Evolutionary conservation across 441 rosid genomes (phyloP).

Genomic region (Adansonia rubrostipa): DNA sequence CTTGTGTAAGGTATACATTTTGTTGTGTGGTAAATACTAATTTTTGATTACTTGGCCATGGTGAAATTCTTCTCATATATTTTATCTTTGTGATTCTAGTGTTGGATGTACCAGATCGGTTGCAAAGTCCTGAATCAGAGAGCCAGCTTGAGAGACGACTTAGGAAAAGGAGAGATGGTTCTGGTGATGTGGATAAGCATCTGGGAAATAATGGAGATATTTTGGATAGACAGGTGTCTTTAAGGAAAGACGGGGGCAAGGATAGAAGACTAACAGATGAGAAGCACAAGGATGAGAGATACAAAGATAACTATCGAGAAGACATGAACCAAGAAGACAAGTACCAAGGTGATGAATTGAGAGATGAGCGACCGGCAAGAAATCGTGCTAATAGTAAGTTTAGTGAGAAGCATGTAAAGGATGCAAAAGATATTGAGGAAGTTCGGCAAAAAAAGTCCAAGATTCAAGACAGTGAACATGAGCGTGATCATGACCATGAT

Average conservation of each 20-base stretch:
- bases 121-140: conserved; percentile 57
- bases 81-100: conserved; percentile 47
- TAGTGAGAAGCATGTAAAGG: conserved; percentile 59
- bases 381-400: conserved; percentile 57
- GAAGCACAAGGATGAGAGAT: conserved; percentile 61
- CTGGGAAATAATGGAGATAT: conserved; percentile 59
- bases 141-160: conserved; percentile 58
- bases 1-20: background rate
- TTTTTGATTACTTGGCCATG: background rate
- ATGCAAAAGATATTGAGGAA: conserved; percentile 46
- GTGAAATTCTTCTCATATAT: conserved; percentile 15
- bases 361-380: conserved; percentile 62
- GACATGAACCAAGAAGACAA: conserved; percentile 57
- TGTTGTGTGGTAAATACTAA: background rate
- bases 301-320: conserved; percentile 58
- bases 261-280: conserved; percentile 71
- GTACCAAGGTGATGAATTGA: conserved; percentile 64
- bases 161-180: conserved; percentile 71
- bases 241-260: conserved; percentile 56
- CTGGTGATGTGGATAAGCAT: conserved; percentile 60
- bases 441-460: conserved; percentile 56
- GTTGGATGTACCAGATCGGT: conserved; percentile 44
- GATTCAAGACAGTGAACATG: conserved; percentile 52
- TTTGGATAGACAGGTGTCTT: conserved; percentile 48
- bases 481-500: conserved; percentile 44